Conservation (phyloP, 345 rosid species). For the Hibiscus tridactylites region DNA sequence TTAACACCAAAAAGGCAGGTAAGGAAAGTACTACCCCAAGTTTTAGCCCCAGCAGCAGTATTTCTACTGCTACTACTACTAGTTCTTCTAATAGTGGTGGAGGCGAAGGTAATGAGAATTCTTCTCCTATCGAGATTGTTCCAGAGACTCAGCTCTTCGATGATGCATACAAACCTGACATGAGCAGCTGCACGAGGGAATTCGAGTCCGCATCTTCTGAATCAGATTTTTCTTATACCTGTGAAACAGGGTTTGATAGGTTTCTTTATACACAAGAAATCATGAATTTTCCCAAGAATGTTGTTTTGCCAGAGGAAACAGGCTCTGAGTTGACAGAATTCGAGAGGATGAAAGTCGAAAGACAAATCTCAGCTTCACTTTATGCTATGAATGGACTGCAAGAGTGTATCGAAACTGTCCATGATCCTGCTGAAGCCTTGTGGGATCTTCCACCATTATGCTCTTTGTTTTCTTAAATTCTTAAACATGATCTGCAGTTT, state of each 20-base stretch:
- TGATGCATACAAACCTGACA: constrained; percentile 52
- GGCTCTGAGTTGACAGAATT: constrained; percentile 44
- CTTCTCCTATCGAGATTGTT: constrained; percentile 9
- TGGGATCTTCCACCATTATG: constrained; percentile 73
- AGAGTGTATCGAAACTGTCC: constrained; percentile 43
- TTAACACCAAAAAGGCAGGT: constrained; percentile 35
- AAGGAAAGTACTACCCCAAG: constrained; percentile 4
- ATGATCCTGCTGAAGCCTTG: constrained; percentile 44
- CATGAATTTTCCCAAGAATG: constrained; percentile 33
- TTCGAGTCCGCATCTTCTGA: constrained; percentile 21
- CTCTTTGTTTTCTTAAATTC: constrained; percentile 25
- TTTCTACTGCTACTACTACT: constrained; percentile 4
- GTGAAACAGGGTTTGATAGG: constrained; percentile 29
- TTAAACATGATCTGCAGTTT: background rate
- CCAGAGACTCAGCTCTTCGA: constrained; percentile 30
- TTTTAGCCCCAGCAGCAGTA: constrained; percentile 3
- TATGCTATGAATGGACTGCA: constrained; percentile 68
- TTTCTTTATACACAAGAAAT: constrained; percentile 39
- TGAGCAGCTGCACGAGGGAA: constrained; percentile 36
- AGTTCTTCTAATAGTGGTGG: constrained; percentile 12
- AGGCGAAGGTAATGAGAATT: constrained; percentile 8
- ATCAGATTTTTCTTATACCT: constrained; percentile 22
- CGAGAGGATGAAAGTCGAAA: constrained; percentile 60
- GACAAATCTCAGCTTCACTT: constrained; percentile 61
- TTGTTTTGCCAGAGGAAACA: constrained; percentile 9